Evolutionary conservation across 1,284 basidiomycete genomes (phyloP).

Genomic region (Clitocybe nebularis): DNA sequence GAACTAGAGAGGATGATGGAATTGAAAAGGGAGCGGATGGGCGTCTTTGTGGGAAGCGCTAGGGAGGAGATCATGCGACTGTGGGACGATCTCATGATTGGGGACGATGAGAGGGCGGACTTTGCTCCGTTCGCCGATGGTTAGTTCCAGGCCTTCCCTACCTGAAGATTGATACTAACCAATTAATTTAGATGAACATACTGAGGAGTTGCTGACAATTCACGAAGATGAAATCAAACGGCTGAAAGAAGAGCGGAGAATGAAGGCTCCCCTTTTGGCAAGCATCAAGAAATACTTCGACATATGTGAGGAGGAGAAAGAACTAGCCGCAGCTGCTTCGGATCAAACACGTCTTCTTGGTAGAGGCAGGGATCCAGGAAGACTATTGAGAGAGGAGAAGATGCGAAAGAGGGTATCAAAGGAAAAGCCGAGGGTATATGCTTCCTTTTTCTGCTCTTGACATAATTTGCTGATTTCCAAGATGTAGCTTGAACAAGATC

Average conservation of each 20-base stretch:
- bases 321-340: conserved; percentile 76
- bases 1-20: conserved; percentile 91
- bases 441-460: too few relatives aligned
- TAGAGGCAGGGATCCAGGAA: conserved; percentile 76
- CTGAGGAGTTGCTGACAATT: conserved; percentile 81
- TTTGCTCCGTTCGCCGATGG: conserved; percentile 82
- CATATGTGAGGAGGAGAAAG: conserved; percentile 88
- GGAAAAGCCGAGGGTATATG: conserved; percentile 88
- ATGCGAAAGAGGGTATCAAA: conserved; percentile 94
- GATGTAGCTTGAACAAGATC: conserved; percentile 80
- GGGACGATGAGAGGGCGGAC: conserved; percentile 77
- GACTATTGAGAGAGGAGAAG: conserved; percentile 91
- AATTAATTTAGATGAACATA: conserved; percentile 67
- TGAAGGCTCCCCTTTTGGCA: conserved; percentile 75
- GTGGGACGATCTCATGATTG: conserved; percentile 86
- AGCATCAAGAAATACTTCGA: conserved; percentile 87
- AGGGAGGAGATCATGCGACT: conserved; percentile 77
- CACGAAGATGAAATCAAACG: conserved; percentile 87
- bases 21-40: conserved; percentile 85
- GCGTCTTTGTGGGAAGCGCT: conserved; percentile 80
- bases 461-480: not conserved
- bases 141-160: too few relatives aligned
- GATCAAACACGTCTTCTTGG: conserved; percentile 78
- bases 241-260: conserved; percentile 76
- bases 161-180: too few relatives aligned